Evolutionary conservation across 1,139 yeast species (phyloP).

Genomic region (Nakaseomyces sp.): DNA sequence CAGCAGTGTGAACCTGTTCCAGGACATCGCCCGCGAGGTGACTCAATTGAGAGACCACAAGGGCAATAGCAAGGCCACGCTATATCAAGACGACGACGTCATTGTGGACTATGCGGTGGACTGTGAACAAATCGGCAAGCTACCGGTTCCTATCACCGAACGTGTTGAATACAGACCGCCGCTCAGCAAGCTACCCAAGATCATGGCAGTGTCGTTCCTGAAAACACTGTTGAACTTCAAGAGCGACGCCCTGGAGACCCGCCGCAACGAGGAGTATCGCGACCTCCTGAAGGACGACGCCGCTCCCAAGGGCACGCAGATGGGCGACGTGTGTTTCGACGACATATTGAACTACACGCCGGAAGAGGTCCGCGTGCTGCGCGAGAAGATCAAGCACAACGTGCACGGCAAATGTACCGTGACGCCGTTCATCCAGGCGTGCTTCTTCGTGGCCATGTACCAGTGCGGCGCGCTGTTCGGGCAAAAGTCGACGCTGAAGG

Average conservation of each 20-base stretch:
- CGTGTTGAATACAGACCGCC: conserved; percentile 17
- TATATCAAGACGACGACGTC: conserved; percentile 1
- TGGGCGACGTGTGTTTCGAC: conserved; percentile 9
- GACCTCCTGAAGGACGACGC: too few species aligned
- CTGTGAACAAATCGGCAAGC: conserved; percentile 8
- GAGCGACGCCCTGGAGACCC: conserved; percentile 11
- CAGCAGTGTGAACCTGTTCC: conserved; percentile 19
- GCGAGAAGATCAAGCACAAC: conserved; percentile 11
- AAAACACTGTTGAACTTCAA: conserved; percentile 13
- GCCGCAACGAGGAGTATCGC: conserved; percentile 7
- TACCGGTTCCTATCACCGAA: conserved; percentile 21
- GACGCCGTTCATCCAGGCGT: conserved; percentile 25
- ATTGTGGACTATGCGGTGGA: conserved; percentile 16
- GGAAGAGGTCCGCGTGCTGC: conserved; percentile 12
- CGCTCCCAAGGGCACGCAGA: too few species aligned
- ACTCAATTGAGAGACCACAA: conserved; percentile 2
- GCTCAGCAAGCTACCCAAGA: conserved; percentile 10
- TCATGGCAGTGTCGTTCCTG: conserved; percentile 12
- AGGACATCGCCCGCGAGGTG: conserved; percentile 15
- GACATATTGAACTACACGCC: conserved; percentile 11
- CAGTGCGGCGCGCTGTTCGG: conserved; percentile 9
- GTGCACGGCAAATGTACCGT: conserved; percentile 16
- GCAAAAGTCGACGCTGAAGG: conserved; percentile 14
- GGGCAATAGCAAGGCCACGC: too few species aligned
- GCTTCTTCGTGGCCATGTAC: conserved; percentile 16